Base-by-base conservation (phyloP, 2,329 filamentous ascomycete species). In the Fusarium xylarioides region DNA sequence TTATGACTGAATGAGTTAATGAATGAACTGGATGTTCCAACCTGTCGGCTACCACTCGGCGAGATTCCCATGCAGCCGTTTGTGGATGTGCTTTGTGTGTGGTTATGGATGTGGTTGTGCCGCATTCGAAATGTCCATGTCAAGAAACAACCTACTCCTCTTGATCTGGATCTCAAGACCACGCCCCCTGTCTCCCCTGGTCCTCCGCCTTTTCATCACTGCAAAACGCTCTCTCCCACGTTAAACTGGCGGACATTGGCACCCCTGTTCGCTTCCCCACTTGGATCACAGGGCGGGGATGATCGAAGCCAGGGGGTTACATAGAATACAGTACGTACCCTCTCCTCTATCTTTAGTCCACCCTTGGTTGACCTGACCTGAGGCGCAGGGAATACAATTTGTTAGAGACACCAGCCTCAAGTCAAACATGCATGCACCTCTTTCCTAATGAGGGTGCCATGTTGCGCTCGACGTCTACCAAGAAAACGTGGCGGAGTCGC, bases 201-300 rank as follows among this genome's bases (percentile, higher is more conserved):
- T 57, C 75, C 68, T 77, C 75, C 75, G 75, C 75, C 75, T 77
- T 77, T 77, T 77, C 75, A 47, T 59, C 75, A 76, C 68, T 64
- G 62, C 67, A 75, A 70, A 67, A 46, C 46, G 54, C 63, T 62
- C 69, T 74, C 70, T 58, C 60, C 43, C 71, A 77, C 71, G 66
- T 76, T 77, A 62, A 77, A 77, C 66, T 74, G 75, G 75, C 75
- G 75, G 75, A 74, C 66, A 44, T 63, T 62, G 70, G 54, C 43
- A 70, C 54, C 70, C 73, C 46, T 21, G 70, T 38, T 52, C 35
- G 4, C 28, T 66, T 55, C 50, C 47, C 70, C 63, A 66, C 70
- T 57, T 60, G 49, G 15, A 54, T 69, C 68, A 71, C 63, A 70
- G 56, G 61, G 58, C 52, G 69, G 71, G 63, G 64, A 68, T 71